These are phyloP conservation scores for Neckera pumila DNA, from an alignment of 225 moss, liverwort and hornwort genomes.

Conservation along the genomic window DNA sequence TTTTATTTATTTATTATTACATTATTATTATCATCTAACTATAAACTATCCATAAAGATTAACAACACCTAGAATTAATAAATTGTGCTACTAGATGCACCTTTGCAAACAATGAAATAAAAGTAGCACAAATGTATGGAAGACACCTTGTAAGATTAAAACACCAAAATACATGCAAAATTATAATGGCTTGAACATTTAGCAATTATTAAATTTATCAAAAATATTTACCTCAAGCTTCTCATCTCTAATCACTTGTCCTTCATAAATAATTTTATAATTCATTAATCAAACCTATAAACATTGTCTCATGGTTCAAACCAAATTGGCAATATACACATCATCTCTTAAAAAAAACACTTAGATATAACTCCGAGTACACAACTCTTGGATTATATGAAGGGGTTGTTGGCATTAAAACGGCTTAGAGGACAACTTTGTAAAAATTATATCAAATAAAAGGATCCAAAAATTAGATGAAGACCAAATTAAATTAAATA, in stretches of 20 bases:
- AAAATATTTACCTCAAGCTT: not conserved
- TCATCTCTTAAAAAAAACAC: not conserved
- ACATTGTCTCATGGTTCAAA: not conserved
- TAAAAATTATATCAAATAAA: too few relatives aligned
- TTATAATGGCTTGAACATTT: not conserved
- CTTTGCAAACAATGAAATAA: not conserved
- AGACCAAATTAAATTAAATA: too few relatives aligned
- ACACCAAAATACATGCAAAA: not conserved
- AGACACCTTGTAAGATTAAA: not conserved
- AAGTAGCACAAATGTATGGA: not conserved
- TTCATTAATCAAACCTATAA: not conserved
- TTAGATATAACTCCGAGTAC: too few relatives aligned
- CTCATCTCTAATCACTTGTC: too few relatives aligned
- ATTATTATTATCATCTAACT: not conserved
- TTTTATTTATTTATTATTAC: not conserved
- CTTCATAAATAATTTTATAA: not conserved
- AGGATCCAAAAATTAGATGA: too few relatives aligned
- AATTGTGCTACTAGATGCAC: accelerated
- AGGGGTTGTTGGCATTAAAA: too few relatives aligned
- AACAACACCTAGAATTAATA: not conserved
- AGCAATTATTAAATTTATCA: not conserved
- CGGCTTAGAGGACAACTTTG: too few relatives aligned
- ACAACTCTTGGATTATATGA: too few relatives aligned
- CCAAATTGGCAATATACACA: accelerated
- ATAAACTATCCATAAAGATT: not conserved